These are phyloP conservation scores for Peltaster fructicola DNA, from an alignment of 2,329 filamentous ascomycete species.

Conservation along the genomic window DNA sequence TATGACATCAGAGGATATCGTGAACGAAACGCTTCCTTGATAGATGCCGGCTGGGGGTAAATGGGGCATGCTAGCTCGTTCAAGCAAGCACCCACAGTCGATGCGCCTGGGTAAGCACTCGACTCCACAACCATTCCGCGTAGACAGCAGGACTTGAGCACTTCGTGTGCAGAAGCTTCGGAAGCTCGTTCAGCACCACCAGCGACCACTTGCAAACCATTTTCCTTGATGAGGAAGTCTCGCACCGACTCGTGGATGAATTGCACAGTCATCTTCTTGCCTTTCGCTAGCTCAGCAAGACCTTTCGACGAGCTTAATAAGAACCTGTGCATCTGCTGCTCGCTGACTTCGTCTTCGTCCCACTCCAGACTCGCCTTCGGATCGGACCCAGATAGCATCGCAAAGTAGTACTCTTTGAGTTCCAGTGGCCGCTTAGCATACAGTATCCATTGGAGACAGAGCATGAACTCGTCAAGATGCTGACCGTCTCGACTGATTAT, in stretches of 20 bases:
- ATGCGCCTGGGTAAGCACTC: no score
- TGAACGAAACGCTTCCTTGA: no score
- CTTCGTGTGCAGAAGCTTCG: conserved; percentile 5
- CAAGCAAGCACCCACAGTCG: no score
- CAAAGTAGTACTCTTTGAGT: conserved; percentile 29
- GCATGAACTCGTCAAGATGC: conserved; percentile 23
- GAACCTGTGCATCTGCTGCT: conserved; percentile 16
- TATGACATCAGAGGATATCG: no score
- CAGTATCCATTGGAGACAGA: conserved; percentile 38
- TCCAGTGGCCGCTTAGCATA: conserved; percentile 29
- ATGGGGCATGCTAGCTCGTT: no score
- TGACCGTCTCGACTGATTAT: conserved; percentile 31
- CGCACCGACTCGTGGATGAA: conserved; percentile 38
- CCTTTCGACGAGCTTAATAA: conserved; percentile 33
- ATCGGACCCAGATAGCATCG: conserved; percentile 18
- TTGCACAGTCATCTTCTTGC: conserved; percentile 22
- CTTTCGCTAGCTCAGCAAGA: conserved; percentile 26
- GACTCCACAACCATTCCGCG: conserved; percentile 1
- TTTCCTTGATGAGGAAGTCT: conserved; percentile 28
- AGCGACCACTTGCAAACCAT: conserved; percentile 17
- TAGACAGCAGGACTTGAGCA: conserved; percentile 8
- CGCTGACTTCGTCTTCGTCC: conserved; percentile 9
- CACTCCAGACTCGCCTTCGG: conserved; percentile 7
- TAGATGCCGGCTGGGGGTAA: no score
- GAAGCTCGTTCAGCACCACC: conserved; percentile 2